Evolutionary conservation across 306 rosid genomes (phyloP).

Genomic region (Cercis canadensis): DNA sequence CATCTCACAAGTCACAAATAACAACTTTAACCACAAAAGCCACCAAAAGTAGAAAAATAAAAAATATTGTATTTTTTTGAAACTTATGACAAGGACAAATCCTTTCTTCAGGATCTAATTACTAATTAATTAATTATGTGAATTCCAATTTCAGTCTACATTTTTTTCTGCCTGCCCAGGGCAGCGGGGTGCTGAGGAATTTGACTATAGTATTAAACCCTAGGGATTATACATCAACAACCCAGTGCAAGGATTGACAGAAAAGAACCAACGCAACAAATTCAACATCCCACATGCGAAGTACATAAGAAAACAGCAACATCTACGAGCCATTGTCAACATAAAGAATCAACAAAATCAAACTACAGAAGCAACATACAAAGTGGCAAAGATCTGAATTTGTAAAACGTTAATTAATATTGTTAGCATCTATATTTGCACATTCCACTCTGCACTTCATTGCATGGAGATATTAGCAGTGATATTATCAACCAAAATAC

Average conservation of each 20-base stretch:
- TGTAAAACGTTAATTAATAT: conserved; percentile 14
- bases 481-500: background rate
- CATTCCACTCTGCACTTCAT: conserved; percentile 16
- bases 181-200: background rate
- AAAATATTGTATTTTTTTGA: no score
- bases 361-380: background rate
- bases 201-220: conserved; percentile 1
- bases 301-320: background rate
- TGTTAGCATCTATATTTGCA: background rate
- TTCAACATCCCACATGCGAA: background rate
- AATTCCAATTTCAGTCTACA: background rate
- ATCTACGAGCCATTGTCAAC: background rate
- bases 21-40: no score
- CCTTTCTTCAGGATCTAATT: conserved; percentile 5
- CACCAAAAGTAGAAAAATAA: no score
- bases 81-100: background rate
- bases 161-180: background rate
- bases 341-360: conserved; percentile 20
- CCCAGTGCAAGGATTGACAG: background rate
- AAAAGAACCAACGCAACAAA: background rate
- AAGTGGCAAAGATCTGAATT: background rate
- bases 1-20: no score
- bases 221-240: background rate
- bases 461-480: conserved; percentile 3
- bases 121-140: conserved; percentile 1